A percentile compares a stretch with the other conserved stretches of the same genome.
Conservation (phyloP, 2,329 filamentous ascomycete species). For the Hypoxylon sp. region DNA sequence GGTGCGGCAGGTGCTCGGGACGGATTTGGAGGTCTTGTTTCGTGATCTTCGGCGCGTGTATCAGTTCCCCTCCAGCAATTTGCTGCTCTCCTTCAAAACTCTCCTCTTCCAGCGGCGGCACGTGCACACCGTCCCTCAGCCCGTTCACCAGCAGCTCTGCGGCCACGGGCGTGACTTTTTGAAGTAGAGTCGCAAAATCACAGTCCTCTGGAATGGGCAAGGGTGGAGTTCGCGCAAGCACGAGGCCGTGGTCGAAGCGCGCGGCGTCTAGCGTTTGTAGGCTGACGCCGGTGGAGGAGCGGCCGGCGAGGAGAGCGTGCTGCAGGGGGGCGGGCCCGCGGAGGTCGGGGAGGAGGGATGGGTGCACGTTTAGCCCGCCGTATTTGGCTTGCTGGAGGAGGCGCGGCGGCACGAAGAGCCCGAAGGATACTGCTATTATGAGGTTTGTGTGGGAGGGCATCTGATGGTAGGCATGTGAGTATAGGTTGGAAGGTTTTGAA, state of each 20-base stretch:
- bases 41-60: slow-evolving; percentile 80
- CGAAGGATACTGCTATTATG: slow-evolving; percentile 94
- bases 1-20: slow-evolving; percentile 67
- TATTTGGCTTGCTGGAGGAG: slow-evolving; percentile 80
- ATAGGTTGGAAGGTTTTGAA: not conserved
- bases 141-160: slow-evolving; percentile 78
- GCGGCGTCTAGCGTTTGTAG: slow-evolving; percentile 87
- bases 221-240: slow-evolving; percentile 76
- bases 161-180: slow-evolving; percentile 73
- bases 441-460: slow-evolving; percentile 78
- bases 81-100: slow-evolving; percentile 14
- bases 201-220: slow-evolving; percentile 63
- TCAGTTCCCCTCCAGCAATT: slow-evolving; percentile 10
- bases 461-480: slow-evolving; percentile 54
- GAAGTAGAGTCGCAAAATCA: slow-evolving; percentile 66
- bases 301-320: slow-evolving; percentile 79
- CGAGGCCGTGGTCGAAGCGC: slow-evolving; percentile 82
- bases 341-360: slow-evolving; percentile 89
- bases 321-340: slow-evolving; percentile 90
- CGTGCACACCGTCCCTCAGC: slow-evolving; percentile 74
- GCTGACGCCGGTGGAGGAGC: slow-evolving; percentile 78
- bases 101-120: slow-evolving; percentile 66
- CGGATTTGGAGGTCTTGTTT: slow-evolving; percentile 73
- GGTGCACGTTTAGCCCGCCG: slow-evolving; percentile 93
- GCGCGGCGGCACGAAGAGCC: slow-evolving; percentile 85